A percentile compares a stretch with the other conserved stretches of the same genome.
Evolutionary conservation across 1,284 basidiomycete genomes (phyloP).

Genomic region (Nidula niveotomentosa): DNA sequence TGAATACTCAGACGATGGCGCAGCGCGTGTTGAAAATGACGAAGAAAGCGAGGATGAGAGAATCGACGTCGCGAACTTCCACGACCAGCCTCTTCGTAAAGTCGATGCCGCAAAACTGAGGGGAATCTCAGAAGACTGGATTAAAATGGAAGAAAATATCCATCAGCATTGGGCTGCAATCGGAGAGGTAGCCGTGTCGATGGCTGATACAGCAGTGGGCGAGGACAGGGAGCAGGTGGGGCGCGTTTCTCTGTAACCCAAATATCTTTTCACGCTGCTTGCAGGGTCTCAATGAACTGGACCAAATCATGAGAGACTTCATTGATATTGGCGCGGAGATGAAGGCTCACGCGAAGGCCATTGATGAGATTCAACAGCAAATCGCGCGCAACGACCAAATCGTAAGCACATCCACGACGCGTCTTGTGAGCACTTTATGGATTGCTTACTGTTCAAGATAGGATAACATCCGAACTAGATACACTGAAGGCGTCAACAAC

Average conservation of each 20-base stretch:
- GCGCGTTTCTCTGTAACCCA: neutral
- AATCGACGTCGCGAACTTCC: slow-evolving; percentile 59
- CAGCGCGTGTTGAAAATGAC: slow-evolving; percentile 26
- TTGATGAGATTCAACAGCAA: slow-evolving; percentile 56
- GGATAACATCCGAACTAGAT: slow-evolving; percentile 47
- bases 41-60: slow-evolving; percentile 43
- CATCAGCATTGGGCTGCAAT: slow-evolving; percentile 47
- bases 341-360: slow-evolving; percentile 46
- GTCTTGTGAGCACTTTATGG: neutral
- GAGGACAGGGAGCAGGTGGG: slow-evolving; percentile 53
- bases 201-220: slow-evolving; percentile 62
- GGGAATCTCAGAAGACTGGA: slow-evolving; percentile 63
- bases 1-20: slow-evolving; percentile 16
- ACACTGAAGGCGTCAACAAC: slow-evolving; percentile 40
- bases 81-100: slow-evolving; percentile 58
- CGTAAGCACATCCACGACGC: slow-evolving; percentile 36
- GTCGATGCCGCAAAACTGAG: slow-evolving; percentile 48
- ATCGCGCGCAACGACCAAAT: slow-evolving; percentile 54
- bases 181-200: slow-evolving; percentile 52
- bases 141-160: slow-evolving; percentile 43
- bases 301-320: slow-evolving; percentile 62
- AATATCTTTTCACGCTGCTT: slow-evolving; percentile 4
- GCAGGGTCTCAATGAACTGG: slow-evolving; percentile 60
- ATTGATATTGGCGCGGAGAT: slow-evolving; percentile 67
- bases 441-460: slow-evolving; percentile 17